Percentiles rank a stretch among this genome's conserved stretches.
phyloP scores from a whole-genome alignment of 495 filamentous ascomycete genomes.

The Xylaria acuta region DNA sequence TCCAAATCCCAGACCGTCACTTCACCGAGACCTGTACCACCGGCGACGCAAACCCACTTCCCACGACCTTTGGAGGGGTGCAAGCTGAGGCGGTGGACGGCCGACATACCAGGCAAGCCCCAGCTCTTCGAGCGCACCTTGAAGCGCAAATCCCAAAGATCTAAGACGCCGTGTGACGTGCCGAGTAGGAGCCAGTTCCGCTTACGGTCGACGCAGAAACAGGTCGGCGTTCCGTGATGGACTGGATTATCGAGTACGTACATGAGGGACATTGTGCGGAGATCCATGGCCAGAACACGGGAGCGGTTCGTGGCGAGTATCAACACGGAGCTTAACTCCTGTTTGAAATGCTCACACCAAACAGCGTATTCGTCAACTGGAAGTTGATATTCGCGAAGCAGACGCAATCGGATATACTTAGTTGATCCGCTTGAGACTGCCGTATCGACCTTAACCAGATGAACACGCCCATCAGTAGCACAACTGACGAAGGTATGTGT shows the following conservation, averaged over 20 bases:
- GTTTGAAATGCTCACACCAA: slow-evolving; percentile 91
- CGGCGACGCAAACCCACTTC: slow-evolving; percentile 83
- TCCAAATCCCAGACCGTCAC: slow-evolving; percentile 96
- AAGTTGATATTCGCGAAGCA: slow-evolving; percentile 82
- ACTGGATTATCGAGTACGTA: slow-evolving; percentile 88
- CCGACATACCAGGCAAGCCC: slow-evolving; percentile 81
- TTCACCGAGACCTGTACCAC: slow-evolving; percentile 89
- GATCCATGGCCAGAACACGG: slow-evolving; percentile 81
- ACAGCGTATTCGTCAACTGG: slow-evolving; percentile 77
- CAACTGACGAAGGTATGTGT: slow-evolving; percentile 92
- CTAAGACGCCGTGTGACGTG: slow-evolving; percentile 90
- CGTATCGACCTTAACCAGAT: slow-evolving; percentile 87
- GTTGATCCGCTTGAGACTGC: slow-evolving; percentile 60
- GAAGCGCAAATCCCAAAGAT: slow-evolving; percentile 97
- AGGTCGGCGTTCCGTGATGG: slow-evolving; percentile 91
- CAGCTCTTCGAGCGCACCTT: slow-evolving; percentile 84
- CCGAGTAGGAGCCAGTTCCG: slow-evolving; percentile 90
- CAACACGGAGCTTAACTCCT: slow-evolving; percentile 78
- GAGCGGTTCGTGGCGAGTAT: slow-evolving; percentile 87
- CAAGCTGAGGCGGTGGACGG: slow-evolving; percentile 79
- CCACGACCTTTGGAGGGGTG: slow-evolving; percentile 79
- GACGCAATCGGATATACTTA: slow-evolving; percentile 78
- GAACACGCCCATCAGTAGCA: slow-evolving; percentile 87
- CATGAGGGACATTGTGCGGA: slow-evolving; percentile 83
- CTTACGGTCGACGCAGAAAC: slow-evolving; percentile 84